Base-by-base conservation (phyloP, 2,329 filamentous ascomycete species). In the Coniochaeta hoffmannii region DNA sequence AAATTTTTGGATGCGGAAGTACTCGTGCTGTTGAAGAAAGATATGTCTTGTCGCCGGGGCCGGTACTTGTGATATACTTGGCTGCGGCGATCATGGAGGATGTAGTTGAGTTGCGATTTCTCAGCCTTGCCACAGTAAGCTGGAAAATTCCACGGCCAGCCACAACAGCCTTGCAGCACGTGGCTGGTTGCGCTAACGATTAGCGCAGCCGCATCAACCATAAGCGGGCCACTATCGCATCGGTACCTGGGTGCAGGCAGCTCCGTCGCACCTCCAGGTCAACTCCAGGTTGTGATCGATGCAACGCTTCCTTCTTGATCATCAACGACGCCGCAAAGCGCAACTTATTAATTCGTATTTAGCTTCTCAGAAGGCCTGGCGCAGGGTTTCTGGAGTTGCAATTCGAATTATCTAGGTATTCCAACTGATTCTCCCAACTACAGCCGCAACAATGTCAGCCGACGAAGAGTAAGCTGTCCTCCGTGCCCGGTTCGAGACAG, bases 91-190 rank as follows among this genome's bases (percentile, higher is more conserved):
- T 28, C 22, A 4, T 26, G 22, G 41, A 10, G 19, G 10, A 46
- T 9, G 49, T 8, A 24, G 17, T 11, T 10, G 12, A 36, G 50
- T 28, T 22, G 22, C 41, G 31, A 53, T 53, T 53, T 59, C 56
- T 58, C 54, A 58, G 58, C 55, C 62, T 61, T 56, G 60, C 59
- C 59, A 60, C 57, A 11, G 19, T 8, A 5, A 53, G 50, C 34
- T 38, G 31, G 34, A 35, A 38, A 34, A 28, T 53, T 52, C 31
- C 38, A 30, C n/a, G 54, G 44, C 14, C 24, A 31, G n/a, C n/a
- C n/a, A n/a, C n/a, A n/a, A n/a, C n/a, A n/a, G 49, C 49, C 54
- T 53, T 53, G 50, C 49, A 31, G 49, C 49, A 50, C 30, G 31
- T 32, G 49, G 28, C 30, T 31, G 41, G 4, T 46, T 5, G 41